Evolutionary conservation across 2,329 filamentous ascomycete genomes (phyloP).

Genomic region (Calonectria pseudoreteaudii): DNA sequence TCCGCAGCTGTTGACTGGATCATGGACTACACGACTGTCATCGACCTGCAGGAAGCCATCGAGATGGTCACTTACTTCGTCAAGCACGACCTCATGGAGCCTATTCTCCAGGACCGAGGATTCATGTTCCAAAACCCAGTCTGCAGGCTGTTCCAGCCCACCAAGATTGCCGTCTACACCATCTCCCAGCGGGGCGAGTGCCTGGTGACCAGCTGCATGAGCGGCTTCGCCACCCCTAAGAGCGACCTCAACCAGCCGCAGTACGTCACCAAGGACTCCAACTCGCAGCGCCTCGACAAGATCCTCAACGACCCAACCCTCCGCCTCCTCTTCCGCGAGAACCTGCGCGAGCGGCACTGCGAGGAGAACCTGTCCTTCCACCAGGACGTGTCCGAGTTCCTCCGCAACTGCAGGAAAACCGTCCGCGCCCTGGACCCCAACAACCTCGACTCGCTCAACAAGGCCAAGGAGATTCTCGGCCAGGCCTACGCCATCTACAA

Average conservation of each 20-base stretch:
- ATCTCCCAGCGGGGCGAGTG: conserved; percentile 85
- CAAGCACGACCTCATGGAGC: conserved; percentile 83
- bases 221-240: conserved; percentile 68
- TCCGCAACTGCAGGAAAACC: conserved; percentile 73
- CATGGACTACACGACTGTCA: conserved; percentile 95
- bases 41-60: conserved; percentile 86
- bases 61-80: conserved; percentile 90
- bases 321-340: conserved; percentile 91
- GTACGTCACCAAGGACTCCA: conserved; percentile 83
- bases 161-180: conserved; percentile 87
- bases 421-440: conserved; percentile 70
- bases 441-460: conserved; percentile 73
- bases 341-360: conserved; percentile 92
- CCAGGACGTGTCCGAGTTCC: conserved; percentile 91
- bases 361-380: conserved; percentile 98
- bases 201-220: conserved; percentile 62
- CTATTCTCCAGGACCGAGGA: conserved; percentile 75
- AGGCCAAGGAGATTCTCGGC: conserved; percentile 92
- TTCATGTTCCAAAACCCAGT: conserved; percentile 72
- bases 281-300: conserved; percentile 91
- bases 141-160: conserved; percentile 80
- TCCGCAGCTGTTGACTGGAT: conserved; percentile 84
- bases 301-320: conserved; percentile 92
- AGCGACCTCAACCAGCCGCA: conserved; percentile 53
- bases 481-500: conserved; percentile 98